Conservation (phyloP, 2,329 filamentous ascomycete species). For the Fusarium euwallaceae region DNA sequence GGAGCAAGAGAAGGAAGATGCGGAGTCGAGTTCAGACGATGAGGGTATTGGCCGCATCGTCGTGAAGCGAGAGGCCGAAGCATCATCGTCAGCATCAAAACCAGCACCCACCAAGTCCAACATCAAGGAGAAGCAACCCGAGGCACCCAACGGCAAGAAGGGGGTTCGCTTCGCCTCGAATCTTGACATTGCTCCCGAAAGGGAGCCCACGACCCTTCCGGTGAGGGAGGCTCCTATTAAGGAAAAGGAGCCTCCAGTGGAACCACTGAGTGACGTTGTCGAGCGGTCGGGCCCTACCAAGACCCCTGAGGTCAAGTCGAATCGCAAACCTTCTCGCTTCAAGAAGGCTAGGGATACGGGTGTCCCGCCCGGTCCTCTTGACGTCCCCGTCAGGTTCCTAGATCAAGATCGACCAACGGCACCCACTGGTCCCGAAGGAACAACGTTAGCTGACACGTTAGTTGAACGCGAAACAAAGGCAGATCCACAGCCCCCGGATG, state of each 20-base stretch:
- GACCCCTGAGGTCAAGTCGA: conserved; percentile 49
- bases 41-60: conserved; percentile 70
- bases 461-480: conserved; percentile 64
- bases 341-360: conserved; percentile 56
- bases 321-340: conserved; percentile 64
- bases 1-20: conserved; percentile 59
- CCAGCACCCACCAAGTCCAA: conserved; percentile 50
- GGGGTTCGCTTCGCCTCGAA: conserved; percentile 83
- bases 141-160: conserved; percentile 64
- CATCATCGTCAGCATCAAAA: conserved; percentile 38
- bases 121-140: conserved; percentile 48
- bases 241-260: conserved; percentile 52
- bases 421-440: conserved; percentile 64
- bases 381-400: conserved; percentile 58
- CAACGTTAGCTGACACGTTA: conserved; percentile 70
- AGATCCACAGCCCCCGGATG: conserved; percentile 63
- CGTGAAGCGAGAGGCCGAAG: conserved; percentile 54
- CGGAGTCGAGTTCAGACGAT: conserved; percentile 48
- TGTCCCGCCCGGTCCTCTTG: conserved; percentile 58
- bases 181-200: conserved; percentile 75
- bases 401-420: conserved; percentile 54
- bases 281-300: conserved; percentile 57
- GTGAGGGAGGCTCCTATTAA: conserved; percentile 25
- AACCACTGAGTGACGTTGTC: conserved; percentile 67
- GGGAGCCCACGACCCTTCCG: conserved; percentile 35